A percentile compares a stretch with the other conserved stretches of the same genome.
phyloP scores from a whole-genome alignment of 768 basidiomycete genomes.

The Mrakia hoshinonis region DNA sequence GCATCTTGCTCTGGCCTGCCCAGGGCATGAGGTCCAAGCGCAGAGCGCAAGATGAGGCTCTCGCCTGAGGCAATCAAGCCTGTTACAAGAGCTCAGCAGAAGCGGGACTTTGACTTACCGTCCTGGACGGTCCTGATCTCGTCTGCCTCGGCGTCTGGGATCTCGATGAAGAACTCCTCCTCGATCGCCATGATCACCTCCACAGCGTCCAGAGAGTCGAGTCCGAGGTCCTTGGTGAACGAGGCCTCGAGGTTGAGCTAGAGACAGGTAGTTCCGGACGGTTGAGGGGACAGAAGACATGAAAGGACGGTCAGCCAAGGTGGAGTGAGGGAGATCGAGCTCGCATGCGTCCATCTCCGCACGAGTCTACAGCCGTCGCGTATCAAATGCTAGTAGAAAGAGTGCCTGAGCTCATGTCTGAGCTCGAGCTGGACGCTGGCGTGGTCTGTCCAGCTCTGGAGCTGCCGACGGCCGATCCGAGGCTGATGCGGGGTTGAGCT shows the following conservation, averaged over 20 bases:
- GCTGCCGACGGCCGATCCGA: background rate
- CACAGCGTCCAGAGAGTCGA: conserved; percentile 93
- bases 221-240: conserved; percentile 73
- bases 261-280: background rate
- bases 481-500: background rate
- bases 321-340: background rate
- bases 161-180: conserved; percentile 97
- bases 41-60: background rate
- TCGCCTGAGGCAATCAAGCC: conserved; percentile 25
- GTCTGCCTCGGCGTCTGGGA: conserved; percentile 94
- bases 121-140: conserved; percentile 84
- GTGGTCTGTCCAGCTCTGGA: too few relatives aligned
- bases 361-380: too few relatives aligned
- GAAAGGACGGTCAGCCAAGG: background rate
- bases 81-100: conserved; percentile 4
- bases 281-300: background rate
- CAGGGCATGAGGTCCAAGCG: background rate
- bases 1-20: too few relatives aligned
- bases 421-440: too few relatives aligned
- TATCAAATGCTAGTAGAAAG: too few relatives aligned
- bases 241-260: conserved; percentile 60
- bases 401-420: too few relatives aligned
- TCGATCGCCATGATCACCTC: conserved; percentile 99
- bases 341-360: background rate
- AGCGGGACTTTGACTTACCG: conserved; percentile 51